Evolutionary conservation across 1,139 yeast species (phyloP), one percentile per base, ranked within the genome.

Genomic region (Yamadazyma dendronema): DNA sequence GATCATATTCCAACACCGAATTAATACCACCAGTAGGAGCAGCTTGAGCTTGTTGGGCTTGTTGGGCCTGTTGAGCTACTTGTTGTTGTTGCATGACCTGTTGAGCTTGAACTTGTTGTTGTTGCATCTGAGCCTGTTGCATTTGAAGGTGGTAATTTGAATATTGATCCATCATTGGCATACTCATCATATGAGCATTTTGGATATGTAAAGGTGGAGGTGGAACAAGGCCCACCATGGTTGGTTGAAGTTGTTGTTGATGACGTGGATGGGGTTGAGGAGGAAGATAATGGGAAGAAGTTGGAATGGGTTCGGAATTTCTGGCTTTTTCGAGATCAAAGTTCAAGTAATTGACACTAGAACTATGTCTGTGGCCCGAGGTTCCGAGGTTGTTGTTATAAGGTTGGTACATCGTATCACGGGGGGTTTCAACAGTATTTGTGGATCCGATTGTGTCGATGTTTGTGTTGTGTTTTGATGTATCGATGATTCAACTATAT

Each of bases 1-100:
- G 62, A 46, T 86, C 88, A 58, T 89, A 88, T 56, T 89, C 96
- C 54, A 87, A 69, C 22, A 79, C 83, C 8, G 84, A 72, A 35
- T 84, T 73, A 35, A 87, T 90, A 38, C 96, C 95, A 32, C 96
- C 94, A 16, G 47, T 40, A 22, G 43, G 36, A 12, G 40, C 40
- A 21, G 34, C 28, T 30, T 28, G 37, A 16, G 25, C 29, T 11
- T 30, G 34, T 19, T 28, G 41, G 8, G 28, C 33, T 26, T 30
- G 41, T 13, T 31, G 41, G 9, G 28, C 28, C 24, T 27, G 30
- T 23, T 26, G 32, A 6, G 24, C 17, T 24, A n/a, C 23, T 27
- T 33, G 35, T 12, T 36, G 40, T 6, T 14, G 25, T 14, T 28
- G 35, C 9, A 6, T 28, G 31, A 5, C 26, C 15, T 17, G 37